Evolutionary conservation across 257 asterid species (phyloP).

Genomic region (Schizonepeta tenuifolia): DNA sequence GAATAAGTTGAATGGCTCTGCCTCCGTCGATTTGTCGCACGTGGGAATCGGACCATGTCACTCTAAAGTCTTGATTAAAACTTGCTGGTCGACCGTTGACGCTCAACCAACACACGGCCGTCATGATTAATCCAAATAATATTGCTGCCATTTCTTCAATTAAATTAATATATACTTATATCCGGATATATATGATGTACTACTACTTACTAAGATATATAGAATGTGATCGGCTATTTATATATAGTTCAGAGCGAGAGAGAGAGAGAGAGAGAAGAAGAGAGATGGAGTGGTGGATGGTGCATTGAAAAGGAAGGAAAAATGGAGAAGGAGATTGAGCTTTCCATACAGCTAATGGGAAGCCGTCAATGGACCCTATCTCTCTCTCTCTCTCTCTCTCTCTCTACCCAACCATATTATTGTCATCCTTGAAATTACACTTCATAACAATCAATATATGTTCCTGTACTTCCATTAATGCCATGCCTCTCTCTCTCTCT

Average conservation of each 20-base stretch:
- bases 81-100: constrained; percentile 70
- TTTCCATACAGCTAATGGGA: constrained; percentile 65
- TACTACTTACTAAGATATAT: not conserved
- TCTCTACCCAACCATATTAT: constrained; percentile 36
- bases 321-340: constrained; percentile 31
- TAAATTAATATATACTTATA: not conserved
- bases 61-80: constrained; percentile 60
- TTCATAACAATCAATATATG: constrained; percentile 14
- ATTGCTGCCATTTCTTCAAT: not conserved
- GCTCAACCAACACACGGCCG: constrained; percentile 27
- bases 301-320: constrained; percentile 33
- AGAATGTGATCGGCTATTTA: constrained; percentile 33
- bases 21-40: constrained; percentile 73
- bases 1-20: constrained; percentile 70
- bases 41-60: constrained; percentile 74
- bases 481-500: constrained; percentile 1
- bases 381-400: constrained; percentile 17
- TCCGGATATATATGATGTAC: too few relatives aligned
- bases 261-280: constrained; percentile 4
- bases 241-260: constrained; percentile 36
- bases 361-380: constrained; percentile 65
- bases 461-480: constrained; percentile 28
- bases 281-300: constrained; percentile 9
- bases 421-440: not conserved
- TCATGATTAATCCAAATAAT: not conserved